A percentile compares a stretch with the other conserved stretches of the same genome.
phyloP scores from a whole-genome alignment of 768 basidiomycete species.

The Kwoniella sp. region DNA sequence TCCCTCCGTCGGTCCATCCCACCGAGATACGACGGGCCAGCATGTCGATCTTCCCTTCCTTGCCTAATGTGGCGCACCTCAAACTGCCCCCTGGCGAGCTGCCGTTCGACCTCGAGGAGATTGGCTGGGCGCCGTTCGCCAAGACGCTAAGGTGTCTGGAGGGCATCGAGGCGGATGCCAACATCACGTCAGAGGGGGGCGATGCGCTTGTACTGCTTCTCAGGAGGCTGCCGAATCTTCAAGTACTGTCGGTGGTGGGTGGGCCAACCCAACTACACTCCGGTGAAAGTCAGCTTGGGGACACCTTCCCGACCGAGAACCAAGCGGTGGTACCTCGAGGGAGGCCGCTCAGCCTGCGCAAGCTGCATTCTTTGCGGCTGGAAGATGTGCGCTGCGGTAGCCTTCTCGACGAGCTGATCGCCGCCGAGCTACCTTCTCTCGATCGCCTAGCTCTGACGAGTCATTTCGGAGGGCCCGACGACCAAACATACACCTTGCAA shows the following conservation, averaged over 20 bases:
- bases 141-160: slow-evolving; percentile 18
- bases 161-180: slow-evolving; percentile 12
- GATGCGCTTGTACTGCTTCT: slow-evolving; percentile 6
- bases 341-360: slow-evolving; percentile 6
- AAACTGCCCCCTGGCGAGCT: slow-evolving; percentile 29
- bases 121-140: slow-evolving; percentile 12
- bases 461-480: slow-evolving; percentile 17
- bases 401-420: slow-evolving; percentile 27
- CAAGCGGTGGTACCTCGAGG: background rate
- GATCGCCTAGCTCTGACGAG: slow-evolving; percentile 28
- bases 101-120: slow-evolving; percentile 14
- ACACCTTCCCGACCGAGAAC: background rate
- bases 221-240: background rate
- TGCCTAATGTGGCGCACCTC: slow-evolving; percentile 42
- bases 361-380: slow-evolving; percentile 36
- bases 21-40: slow-evolving; percentile 11
- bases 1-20: slow-evolving; percentile 11
- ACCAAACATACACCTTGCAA: slow-evolving; percentile 32
- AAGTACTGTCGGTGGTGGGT: slow-evolving; percentile 8
- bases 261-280: background rate
- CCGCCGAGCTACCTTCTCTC: slow-evolving; percentile 33
- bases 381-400: slow-evolving; percentile 27
- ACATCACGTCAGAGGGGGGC: background rate
- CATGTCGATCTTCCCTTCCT: slow-evolving; percentile 34
- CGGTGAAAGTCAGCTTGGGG: background rate